Percentiles rank a stretch among this genome's conserved stretches.
These are phyloP conservation scores for Phaeodactylum tricornutum DNA, from an alignment of 108 stramenopile genomes.

Conservation along the genomic window DNA sequence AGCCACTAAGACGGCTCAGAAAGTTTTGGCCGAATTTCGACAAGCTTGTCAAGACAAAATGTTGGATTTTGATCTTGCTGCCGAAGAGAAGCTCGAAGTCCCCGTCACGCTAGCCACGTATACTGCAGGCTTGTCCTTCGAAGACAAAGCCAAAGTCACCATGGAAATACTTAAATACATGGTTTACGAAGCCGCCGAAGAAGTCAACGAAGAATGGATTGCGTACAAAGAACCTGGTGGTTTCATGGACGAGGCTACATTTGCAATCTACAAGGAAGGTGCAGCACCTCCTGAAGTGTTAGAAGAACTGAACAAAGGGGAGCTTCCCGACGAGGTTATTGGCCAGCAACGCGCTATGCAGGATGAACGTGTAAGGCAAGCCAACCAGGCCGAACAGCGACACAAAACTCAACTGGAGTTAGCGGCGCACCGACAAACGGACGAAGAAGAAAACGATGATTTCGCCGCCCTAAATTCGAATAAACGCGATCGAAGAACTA, in stretches of 20 bases:
- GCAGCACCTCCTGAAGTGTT: constrained; percentile 68
- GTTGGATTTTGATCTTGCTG: constrained; percentile 45
- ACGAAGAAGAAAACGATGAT: constrained; percentile 24
- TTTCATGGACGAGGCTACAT: constrained; percentile 70
- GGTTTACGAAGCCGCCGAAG: constrained; percentile 81
- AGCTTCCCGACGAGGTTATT: constrained; percentile 69
- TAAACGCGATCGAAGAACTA: constrained; percentile 75
- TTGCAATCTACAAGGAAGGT: constrained; percentile 76
- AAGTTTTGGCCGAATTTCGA: constrained; percentile 44
- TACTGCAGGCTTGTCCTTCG: constrained; percentile 12
- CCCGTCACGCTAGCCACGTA: constrained; percentile 21
- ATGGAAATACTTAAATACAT: constrained; percentile 80
- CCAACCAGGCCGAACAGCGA: constrained; percentile 26
- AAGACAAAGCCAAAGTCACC: constrained; percentile 51
- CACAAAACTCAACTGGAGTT: constrained; percentile 8
- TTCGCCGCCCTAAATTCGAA: constrained; percentile 58
- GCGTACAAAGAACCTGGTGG: constrained; percentile 71
- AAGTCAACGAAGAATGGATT: constrained; percentile 78
- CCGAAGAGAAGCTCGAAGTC: constrained; percentile 20
- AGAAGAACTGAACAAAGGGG: constrained; percentile 71
- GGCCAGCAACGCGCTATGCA: constrained; percentile 53
- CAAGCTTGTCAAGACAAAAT: constrained; percentile 47
- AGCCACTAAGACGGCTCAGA: constrained; percentile 15
- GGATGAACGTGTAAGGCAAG: constrained; percentile 33
- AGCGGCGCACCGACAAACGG: constrained; percentile 18